Evolutionary conservation across 2,329 filamentous ascomycete genomes (phyloP).

Genomic region (Bipolaris sorokiniana): DNA sequence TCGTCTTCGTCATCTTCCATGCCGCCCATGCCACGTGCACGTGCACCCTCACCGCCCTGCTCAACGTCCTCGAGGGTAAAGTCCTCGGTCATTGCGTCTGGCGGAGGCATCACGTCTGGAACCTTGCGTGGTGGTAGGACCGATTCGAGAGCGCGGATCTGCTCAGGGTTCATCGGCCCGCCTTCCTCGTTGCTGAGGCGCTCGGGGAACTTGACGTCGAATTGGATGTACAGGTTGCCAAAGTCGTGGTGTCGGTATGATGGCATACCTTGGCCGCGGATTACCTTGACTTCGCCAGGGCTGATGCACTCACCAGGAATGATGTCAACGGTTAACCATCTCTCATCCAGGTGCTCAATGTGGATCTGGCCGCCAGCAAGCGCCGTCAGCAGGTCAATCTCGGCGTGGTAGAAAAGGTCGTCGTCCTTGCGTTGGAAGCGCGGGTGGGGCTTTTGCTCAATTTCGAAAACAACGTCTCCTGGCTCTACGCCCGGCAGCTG

Average conservation of each 20-base stretch:
- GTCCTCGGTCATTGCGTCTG: conserved; percentile 89
- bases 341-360: conserved; percentile 95
- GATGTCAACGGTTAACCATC: conserved; percentile 94
- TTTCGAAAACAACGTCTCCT: conserved; percentile 97
- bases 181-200: conserved; percentile 53
- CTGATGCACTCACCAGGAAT: conserved; percentile 92
- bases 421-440: conserved; percentile 97
- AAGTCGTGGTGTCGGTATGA: conserved; percentile 92
- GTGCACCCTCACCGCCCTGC: conserved; percentile 64
- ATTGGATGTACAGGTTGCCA: conserved; percentile 96
- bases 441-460: conserved; percentile 97
- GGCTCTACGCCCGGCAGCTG: conserved; percentile 91
- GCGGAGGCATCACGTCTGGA: conserved; percentile 70
- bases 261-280: conserved; percentile 97
- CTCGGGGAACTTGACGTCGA: conserved; percentile 93
- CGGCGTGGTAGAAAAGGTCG: conserved; percentile 91
- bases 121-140: conserved; percentile 75
- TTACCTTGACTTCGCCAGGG: conserved; percentile 88
- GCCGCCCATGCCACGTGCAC: conserved; percentile 70
- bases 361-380: conserved; percentile 89
- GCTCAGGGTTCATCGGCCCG: conserved; percentile 62
- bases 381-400: conserved; percentile 94
- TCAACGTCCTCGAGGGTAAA: conserved; percentile 88
- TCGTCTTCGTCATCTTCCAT: conserved; percentile 70
- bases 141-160: conserved; percentile 79